Evolutionary conservation across 1,284 basidiomycete species (phyloP), one percentile per base, ranked within the genome.

Genomic region (Gomphus sp.): DNA sequence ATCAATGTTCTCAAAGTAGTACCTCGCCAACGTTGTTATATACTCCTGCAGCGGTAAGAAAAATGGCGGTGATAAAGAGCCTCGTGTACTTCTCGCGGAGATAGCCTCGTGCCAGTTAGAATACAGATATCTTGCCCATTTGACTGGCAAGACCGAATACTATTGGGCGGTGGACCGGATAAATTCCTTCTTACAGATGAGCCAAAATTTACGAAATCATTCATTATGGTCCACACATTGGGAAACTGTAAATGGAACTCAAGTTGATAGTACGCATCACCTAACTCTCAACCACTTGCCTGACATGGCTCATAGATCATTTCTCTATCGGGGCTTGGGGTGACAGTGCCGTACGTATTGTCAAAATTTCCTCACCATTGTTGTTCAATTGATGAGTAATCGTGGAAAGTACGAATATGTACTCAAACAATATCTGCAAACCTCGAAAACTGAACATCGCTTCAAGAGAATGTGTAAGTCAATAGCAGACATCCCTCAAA

Each of bases 351-450:
- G 58, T 59, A n/a, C 41, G 58, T 54, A 43, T 55, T 55, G 39
- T 45, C 9, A 12, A 25, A 10, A 8, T n/a, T n/a, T 31, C 28
- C 6, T 16, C 25, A 49, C 6, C 25, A 2, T 39, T 52, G 18
- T 34, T 10, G 16, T 18, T 25, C 9, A 36, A 25, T 31, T 54
- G 31, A 33, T 36, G 37, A 16, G 16, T 25, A 12, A 51, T 36
- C 34, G 6, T 22, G n/a, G 25, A 18, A 50, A 59, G 52, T 68
- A 89, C 60, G 87, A 91, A 67, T 90, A 91, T 66, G 76, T 87
- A 22, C 76, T 90, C 43, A 90, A 90, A 65, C 81, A 86, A 61
- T 87, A 81, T 68, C 71, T 89, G 8, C 73, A 88, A 22, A 84
- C 84, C 3, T 81, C 75, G 12, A 74, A 78, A 63, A 76, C 78